A percentile compares a stretch with the other conserved stretches of the same genome.
Evolutionary conservation across 2,329 filamentous ascomycete species (phyloP).

Genomic region (Stemphylium vesicarium): DNA sequence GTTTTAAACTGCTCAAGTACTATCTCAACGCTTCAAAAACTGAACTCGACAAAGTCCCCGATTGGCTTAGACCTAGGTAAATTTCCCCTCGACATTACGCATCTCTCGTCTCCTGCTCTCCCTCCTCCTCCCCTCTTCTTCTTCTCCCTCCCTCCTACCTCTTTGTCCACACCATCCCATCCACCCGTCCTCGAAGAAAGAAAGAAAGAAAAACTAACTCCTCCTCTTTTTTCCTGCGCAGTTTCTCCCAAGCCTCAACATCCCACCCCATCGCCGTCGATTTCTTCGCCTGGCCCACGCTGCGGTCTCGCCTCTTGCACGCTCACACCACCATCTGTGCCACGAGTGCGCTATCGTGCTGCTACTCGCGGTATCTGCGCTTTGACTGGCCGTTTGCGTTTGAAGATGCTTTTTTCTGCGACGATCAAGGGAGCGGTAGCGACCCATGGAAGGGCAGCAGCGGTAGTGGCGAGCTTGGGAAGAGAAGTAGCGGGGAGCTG

Average conservation of each 20-base stretch:
- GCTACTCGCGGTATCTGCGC: constrained; percentile 34
- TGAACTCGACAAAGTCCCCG: constrained; percentile 34
- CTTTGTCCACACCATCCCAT: too few relatives aligned
- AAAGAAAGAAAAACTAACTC: too few relatives aligned
- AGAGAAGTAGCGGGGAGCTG: too few relatives aligned
- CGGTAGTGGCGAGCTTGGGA: too few relatives aligned
- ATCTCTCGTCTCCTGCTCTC: too few relatives aligned
- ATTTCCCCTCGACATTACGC: too few relatives aligned
- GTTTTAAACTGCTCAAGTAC: constrained; percentile 45
- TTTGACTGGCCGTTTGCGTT: constrained; percentile 45
- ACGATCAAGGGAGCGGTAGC: constrained; percentile 12
- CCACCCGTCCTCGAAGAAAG: too few relatives aligned
- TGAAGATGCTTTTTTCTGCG: constrained; percentile 41
- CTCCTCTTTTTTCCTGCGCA: too few relatives aligned
- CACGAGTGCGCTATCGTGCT: constrained; percentile 24
- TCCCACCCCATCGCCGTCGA: constrained; percentile 40
- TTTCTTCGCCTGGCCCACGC: constrained; percentile 44
- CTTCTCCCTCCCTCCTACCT: too few relatives aligned
- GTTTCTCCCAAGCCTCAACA: constrained; percentile 27
- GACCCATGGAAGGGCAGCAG: background rate
- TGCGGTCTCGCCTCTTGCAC: constrained; percentile 37
- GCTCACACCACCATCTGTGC: constrained; percentile 33
- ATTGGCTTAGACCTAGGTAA: constrained; percentile 38
- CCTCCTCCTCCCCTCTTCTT: too few relatives aligned
- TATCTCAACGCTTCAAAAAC: constrained; percentile 38